phyloP scores from a whole-genome alignment of 2,329 filamentous ascomycete species.

The Didymella segeticola region DNA sequence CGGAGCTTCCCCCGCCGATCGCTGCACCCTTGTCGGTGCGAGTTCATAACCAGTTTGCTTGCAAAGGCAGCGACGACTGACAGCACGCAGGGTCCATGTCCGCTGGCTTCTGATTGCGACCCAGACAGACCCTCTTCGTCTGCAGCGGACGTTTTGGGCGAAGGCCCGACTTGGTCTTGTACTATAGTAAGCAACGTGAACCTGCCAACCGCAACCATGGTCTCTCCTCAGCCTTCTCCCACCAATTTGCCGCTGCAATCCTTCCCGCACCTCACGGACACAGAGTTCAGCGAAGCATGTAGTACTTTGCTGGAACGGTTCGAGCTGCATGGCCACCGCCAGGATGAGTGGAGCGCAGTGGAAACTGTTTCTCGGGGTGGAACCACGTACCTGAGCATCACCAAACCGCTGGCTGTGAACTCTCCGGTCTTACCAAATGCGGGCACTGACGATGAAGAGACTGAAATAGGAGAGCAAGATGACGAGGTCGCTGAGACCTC shows the following conservation, averaged over 20 bases:
- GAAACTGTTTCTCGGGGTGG: constrained; percentile 23
- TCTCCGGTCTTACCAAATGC: too few relatives aligned
- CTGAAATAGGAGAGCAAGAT: constrained; percentile 29
- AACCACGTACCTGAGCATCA: constrained; percentile 30
- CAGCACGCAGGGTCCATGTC: constrained; percentile 1
- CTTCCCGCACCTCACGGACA: constrained; percentile 39
- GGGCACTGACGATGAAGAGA: not conserved
- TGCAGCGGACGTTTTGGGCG: not conserved
- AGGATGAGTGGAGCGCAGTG: constrained; percentile 35
- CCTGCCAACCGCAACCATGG: constrained; percentile 2
- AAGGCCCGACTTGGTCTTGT: not conserved
- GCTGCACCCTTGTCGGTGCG: constrained; percentile 3
- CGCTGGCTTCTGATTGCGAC: constrained; percentile 1
- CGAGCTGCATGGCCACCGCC: constrained; percentile 17
- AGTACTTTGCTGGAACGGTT: constrained; percentile 24
- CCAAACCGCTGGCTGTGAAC: constrained; percentile 19
- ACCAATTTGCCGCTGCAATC: constrained; percentile 9
- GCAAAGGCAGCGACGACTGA: not conserved
- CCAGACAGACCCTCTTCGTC: not conserved
- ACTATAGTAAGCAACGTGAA: not conserved
- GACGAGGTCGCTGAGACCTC: constrained; percentile 13
- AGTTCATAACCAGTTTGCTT: constrained; percentile 5
- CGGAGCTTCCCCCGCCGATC: constrained; percentile 9
- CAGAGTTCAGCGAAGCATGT: constrained; percentile 42
- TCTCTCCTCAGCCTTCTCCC: constrained; percentile 1